phyloP scores from a whole-genome alignment of 257 asterid species.

The Anisodus tanguticus region DNA sequence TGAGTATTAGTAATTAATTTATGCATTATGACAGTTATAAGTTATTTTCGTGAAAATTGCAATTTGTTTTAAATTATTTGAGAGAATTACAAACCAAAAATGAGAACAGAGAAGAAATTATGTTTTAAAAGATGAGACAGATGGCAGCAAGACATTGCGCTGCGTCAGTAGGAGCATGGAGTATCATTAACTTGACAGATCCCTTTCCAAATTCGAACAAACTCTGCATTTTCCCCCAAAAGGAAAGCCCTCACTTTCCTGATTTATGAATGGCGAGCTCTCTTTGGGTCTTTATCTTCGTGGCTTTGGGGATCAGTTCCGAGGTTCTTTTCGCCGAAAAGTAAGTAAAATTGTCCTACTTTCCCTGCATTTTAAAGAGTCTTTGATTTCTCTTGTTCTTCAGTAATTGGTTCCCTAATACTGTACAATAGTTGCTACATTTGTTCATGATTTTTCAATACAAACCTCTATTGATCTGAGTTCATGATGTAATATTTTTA shows the following conservation, averaged over 20 bases:
- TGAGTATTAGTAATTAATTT: too few species aligned
- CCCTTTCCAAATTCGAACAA: not conserved
- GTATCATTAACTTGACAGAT: too few species aligned
- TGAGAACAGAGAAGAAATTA: not conserved
- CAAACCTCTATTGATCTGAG: not conserved
- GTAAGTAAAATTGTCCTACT: constrained; percentile 45
- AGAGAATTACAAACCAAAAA: not conserved
- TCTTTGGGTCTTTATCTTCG: constrained; percentile 39
- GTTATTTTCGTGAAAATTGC: not conserved
- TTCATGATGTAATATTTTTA: not conserved
- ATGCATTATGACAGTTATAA: too few species aligned
- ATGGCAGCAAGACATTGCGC: not conserved
- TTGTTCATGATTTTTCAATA: not conserved
- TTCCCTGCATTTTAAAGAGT: not conserved
- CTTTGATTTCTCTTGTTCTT: constrained; percentile 6
- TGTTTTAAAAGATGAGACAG: not conserved
- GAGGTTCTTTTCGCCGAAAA: constrained; percentile 42
- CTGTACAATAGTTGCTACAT: not conserved
- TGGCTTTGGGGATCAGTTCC: constrained; percentile 40
- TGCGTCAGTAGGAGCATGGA: not conserved
- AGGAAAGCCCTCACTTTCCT: not conserved
- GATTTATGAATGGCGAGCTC: constrained; percentile 49
- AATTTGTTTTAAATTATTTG: not conserved
- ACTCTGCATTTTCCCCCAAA: not conserved
- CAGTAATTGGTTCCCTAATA: too few species aligned